A percentile compares a stretch with the other conserved stretches of the same genome.
Evolutionary conservation across 495 filamentous ascomycete species (phyloP).

Genomic region (Beverwykella pulmonaria): DNA sequence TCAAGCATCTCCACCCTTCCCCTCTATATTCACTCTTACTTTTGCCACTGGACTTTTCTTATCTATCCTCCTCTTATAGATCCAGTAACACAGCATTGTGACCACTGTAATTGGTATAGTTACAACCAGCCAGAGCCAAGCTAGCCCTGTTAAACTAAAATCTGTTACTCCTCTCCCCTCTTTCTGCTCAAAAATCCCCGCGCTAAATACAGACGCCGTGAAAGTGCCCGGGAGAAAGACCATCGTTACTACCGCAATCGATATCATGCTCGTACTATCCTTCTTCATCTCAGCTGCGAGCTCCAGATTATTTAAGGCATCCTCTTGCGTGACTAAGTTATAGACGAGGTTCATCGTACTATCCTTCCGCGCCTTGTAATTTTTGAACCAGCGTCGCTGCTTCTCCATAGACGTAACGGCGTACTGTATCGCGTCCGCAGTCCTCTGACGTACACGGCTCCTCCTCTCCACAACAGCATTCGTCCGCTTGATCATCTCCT

Average conservation of each 20-base stretch:
- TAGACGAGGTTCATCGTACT: constrained; percentile 36
- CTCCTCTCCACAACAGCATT: neutral
- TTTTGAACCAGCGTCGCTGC: constrained; percentile 31
- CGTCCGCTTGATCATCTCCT: neutral
- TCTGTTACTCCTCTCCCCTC: too few species aligned
- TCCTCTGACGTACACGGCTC: neutral
- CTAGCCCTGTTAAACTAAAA: too few species aligned
- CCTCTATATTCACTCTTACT: neutral
- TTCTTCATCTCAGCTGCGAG: constrained; percentile 23
- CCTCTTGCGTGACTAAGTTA: constrained; percentile 38
- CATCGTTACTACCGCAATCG: constrained; percentile 37
- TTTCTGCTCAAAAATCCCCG: too few species aligned
- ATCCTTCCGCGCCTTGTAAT: constrained; percentile 37
- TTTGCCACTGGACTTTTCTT: neutral
- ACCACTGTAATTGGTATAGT: neutral
- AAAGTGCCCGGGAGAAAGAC: constrained; percentile 34
- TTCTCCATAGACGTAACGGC: constrained; percentile 30
- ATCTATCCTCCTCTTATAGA: neutral
- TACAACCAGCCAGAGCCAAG: too few species aligned
- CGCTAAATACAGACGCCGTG: neutral
- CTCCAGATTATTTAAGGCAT: constrained; percentile 32
- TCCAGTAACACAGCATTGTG: neutral
- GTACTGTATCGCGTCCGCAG: constrained; percentile 25
- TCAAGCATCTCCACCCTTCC: neutral
- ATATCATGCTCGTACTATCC: constrained; percentile 32